Conservation (phyloP, 2,329 filamentous ascomycete genomes). For the Colletotrichum horii region DNA sequence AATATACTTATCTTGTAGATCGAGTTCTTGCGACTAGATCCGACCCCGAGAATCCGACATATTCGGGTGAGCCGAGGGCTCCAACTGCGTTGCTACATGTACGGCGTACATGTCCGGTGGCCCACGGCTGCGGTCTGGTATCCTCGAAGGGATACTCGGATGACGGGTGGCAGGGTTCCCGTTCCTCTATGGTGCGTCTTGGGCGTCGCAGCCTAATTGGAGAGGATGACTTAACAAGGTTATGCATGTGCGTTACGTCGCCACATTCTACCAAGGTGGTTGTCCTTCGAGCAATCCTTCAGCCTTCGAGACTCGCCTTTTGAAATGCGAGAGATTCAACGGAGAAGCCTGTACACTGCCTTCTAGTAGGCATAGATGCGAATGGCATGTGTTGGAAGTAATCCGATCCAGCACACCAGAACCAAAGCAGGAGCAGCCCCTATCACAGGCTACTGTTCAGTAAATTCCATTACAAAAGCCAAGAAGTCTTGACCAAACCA, state of each 20-base stretch:
- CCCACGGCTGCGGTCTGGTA: fast-evolving
- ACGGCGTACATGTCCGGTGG: not conserved
- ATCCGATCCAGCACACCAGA: not conserved
- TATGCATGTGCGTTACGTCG: not conserved
- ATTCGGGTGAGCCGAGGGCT: not conserved
- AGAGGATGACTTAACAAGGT: not conserved
- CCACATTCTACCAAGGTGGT: too few relatives aligned
- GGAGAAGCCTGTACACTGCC: not conserved
- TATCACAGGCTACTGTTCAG: too few relatives aligned
- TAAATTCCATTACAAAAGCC: not conserved
- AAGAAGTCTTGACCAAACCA: not conserved
- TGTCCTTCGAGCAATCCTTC: too few relatives aligned
- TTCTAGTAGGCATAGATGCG: not conserved
- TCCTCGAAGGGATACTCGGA: not conserved
- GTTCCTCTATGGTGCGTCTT: not conserved
- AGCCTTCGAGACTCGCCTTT: too few relatives aligned
- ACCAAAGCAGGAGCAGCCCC: too few relatives aligned
- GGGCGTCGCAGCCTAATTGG: not conserved
- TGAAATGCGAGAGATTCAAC: not conserved
- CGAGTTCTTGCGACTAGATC: not conserved
- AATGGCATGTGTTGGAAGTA: not conserved
- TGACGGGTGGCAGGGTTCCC: fast-evolving
- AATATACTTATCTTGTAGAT: fast-evolving
- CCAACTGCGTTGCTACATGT: not conserved
- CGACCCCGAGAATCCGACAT: not conserved